Evolutionary conservation across 345 rosid species (phyloP).

Genomic region (Salix brachista): DNA sequence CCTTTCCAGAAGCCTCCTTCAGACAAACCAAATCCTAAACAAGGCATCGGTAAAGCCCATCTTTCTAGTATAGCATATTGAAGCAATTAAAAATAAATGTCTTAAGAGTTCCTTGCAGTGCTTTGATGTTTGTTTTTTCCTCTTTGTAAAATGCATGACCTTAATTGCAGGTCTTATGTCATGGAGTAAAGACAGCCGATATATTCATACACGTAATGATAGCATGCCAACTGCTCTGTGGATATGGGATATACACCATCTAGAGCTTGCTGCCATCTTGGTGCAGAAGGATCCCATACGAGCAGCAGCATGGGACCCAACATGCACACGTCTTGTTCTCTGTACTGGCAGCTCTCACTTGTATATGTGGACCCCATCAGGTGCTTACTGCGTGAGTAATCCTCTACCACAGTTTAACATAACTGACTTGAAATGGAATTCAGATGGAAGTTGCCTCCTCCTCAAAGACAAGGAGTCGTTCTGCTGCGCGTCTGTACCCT

Average conservation of each 20-base stretch:
- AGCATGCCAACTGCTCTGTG: constrained; percentile 86
- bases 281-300: constrained; percentile 86
- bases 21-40: constrained; percentile 95
- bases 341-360: constrained; percentile 89
- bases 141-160: background rate
- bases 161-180: constrained; percentile 66
- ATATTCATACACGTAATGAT: constrained; percentile 79
- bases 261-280: constrained; percentile 85
- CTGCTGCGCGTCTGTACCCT: constrained; percentile 78
- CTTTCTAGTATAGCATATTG: constrained; percentile 1
- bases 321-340: constrained; percentile 68
- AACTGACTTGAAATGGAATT: constrained; percentile 82
- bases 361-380: constrained; percentile 93
- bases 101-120: background rate
- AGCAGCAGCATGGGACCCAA: constrained; percentile 90
- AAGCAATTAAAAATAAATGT: background rate
- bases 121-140: background rate
- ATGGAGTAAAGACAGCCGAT: constrained; percentile 92
- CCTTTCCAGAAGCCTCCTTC: constrained; percentile 72
- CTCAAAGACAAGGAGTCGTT: constrained; percentile 89
- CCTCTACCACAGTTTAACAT: constrained; percentile 69
- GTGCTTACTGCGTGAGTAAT: constrained; percentile 79
- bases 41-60: constrained; percentile 78
- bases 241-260: constrained; percentile 86
- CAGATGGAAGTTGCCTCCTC: constrained; percentile 84